Evolutionary conservation across 2,329 filamentous ascomycete genomes (phyloP), one percentile per base, ranked within the genome.

Genomic region (Fonsecaea nubica): DNA sequence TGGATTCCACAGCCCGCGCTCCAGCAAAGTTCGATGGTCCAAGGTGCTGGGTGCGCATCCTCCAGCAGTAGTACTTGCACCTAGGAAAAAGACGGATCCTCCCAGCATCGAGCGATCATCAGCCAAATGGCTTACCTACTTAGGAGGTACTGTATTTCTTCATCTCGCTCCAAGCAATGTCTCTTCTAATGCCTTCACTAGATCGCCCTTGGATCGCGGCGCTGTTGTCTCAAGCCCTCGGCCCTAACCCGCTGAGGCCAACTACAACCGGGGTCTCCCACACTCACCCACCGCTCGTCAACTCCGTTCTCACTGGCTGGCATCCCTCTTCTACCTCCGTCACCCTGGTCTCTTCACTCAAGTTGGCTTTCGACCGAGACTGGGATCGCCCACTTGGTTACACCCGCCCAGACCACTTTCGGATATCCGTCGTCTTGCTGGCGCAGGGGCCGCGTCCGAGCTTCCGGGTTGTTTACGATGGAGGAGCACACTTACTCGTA

Each of bases 361-460:
- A 36, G 32, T 38, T 54, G 59, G 40, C 36, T 45, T 56, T 56
- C 25, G 59, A 21, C 25, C 30, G 52, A 62, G n/a, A 56, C n/a
- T 48, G 52, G 42, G 38, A 55, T 56, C 54, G 52, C 50, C 59
- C 59, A 62, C 52, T 56, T 62, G 52, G 59, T 62, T 54, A 25
- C 50, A 55, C 59, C 15, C 40, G 52, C 57, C 45, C 36, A 56
- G 36, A 25, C 59, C 42, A 52, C 52, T 55, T 56, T 56, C 21
- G 59, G 52, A 55, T 25, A 55, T 62, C 18, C 45, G 36, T 55
- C 50, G 38, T 35, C 59, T 62, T 62, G 35, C 33, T 56, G 59
- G 52, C 52, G 36, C 59, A 62, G 59, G 59, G 59, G 58, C 25
- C 30, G 25, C 33, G n/a, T 36, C 33, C 33, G 30, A 50, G 45